Evolutionary conservation across 2,329 filamentous ascomycete genomes (phyloP).

Genomic region (Parafenestella ontariensis): DNA sequence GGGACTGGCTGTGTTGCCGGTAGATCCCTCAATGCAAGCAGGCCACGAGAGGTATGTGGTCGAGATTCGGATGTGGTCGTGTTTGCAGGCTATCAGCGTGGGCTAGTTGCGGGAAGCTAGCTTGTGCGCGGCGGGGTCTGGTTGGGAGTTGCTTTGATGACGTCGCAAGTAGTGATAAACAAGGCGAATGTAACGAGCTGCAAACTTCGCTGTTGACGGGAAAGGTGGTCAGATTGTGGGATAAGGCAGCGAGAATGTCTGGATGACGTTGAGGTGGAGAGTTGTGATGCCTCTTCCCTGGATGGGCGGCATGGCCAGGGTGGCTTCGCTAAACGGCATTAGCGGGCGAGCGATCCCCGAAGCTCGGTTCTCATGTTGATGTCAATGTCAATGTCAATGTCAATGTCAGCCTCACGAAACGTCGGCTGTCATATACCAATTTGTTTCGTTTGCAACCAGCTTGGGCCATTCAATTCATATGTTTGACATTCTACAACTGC

Average conservation of each 20-base stretch:
- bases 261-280: conserved; percentile 44
- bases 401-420: no score
- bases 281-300: conserved; percentile 30
- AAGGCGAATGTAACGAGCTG: conserved; percentile 8
- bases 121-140: conserved; percentile 39
- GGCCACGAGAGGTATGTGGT: conserved; percentile 20
- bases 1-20: conserved; percentile 16
- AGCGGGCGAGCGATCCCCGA: conserved; percentile 12
- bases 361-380: not conserved
- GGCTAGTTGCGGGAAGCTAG: conserved; percentile 45
- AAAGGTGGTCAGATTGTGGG: conserved; percentile 17
- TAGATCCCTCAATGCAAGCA: conserved; percentile 18
- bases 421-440: not conserved
- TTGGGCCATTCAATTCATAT: not conserved
- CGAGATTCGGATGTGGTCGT: conserved; percentile 38
- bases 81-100: conserved; percentile 40
- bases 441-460: not conserved
- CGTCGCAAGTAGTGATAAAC: conserved; percentile 20
- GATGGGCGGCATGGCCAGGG: conserved; percentile 25
- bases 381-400: no score
- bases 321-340: conserved; percentile 28
- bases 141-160: conserved; percentile 25
- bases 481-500: not conserved
- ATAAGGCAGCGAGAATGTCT: conserved; percentile 38
- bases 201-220: conserved; percentile 8